Evolutionary conservation across 257 asterid species (phyloP).

Genomic region (Solanum etuberosum): DNA sequence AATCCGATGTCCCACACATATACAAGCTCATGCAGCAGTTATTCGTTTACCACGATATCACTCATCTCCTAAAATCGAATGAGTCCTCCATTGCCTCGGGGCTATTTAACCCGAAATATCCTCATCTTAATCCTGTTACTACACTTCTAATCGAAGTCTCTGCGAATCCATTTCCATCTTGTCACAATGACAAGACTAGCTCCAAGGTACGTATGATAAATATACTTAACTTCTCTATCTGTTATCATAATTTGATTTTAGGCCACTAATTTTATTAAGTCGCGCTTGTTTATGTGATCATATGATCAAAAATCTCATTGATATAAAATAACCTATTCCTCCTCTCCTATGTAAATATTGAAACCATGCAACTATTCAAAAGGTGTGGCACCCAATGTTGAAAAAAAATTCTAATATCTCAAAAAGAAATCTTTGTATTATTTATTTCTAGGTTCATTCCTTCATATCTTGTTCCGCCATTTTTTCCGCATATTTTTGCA

Average conservation of each 20-base stretch:
- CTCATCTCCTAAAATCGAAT: not conserved
- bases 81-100: not conserved
- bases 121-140: not conserved
- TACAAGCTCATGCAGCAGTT: not conserved
- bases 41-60: not conserved
- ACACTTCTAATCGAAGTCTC: not conserved
- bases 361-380: too few species aligned
- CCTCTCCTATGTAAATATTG: too few species aligned
- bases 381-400: not conserved
- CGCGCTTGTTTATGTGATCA: not conserved
- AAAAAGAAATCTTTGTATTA: not conserved
- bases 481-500: too few species aligned
- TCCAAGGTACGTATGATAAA: not conserved
- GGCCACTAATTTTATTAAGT: not conserved
- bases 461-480: not conserved
- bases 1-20: not conserved
- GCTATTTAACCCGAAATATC: not conserved
- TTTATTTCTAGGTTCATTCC: not conserved
- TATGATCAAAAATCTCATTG: not conserved
- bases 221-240: not conserved
- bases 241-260: not conserved
- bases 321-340: too few species aligned
- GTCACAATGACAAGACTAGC: not conserved
- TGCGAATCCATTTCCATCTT: not conserved
- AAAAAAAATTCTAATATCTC: not conserved